Base-by-base conservation (phyloP, 495 filamentous ascomycete genomes). In the Tetracladium setigerum region DNA sequence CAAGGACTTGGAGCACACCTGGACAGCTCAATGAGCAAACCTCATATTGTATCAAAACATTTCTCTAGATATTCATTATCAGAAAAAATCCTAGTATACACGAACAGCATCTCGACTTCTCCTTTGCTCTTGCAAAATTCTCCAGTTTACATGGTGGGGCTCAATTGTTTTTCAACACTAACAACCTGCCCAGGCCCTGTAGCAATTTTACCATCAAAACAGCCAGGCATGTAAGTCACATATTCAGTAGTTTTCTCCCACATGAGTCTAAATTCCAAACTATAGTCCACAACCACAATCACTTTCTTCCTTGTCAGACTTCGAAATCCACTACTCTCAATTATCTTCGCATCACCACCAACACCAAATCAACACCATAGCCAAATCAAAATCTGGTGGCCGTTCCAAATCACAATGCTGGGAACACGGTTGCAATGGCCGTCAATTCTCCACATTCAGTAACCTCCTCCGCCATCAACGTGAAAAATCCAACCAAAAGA, bases 381-480 rank as follows among this genome's bases (percentile, higher is more conserved):
- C n/a, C n/a, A n/a, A n/a, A n/a, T 38, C 55, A 17, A 55, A 56
- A 19, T 56, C 50, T 10, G 50, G 39, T 8, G 80, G 79, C 41
- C 78, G 86, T 47, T 86, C 86, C 9, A 90, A 89, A 65, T 88
- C 89, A 4, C 89, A 94, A 62, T 95, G 89, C 65, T 95, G 86
- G 86, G 89, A 95, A 40, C 89, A 95, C 55, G 89, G 89, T 7
- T 95, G 89, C 73, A 94, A 95, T 57, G 89, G 89, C 19, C 82
- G 89, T 13, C 84, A 92, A 56, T 95, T 95, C 61, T 94, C 87
- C 1, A 95, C 89, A 12, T 95, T 95, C 61, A 94, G 88, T 79
- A 95, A 95, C 62, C 76, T 95, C 0, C 72, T 95, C 5, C 76
- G 89, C 31, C 89, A 95, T 59, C 89, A 95, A 60, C 78, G 89